These are phyloP conservation scores for Paramyrothecium roridum DNA, from an alignment of 2,329 filamentous ascomycete species.

Conservation along the genomic window DNA sequence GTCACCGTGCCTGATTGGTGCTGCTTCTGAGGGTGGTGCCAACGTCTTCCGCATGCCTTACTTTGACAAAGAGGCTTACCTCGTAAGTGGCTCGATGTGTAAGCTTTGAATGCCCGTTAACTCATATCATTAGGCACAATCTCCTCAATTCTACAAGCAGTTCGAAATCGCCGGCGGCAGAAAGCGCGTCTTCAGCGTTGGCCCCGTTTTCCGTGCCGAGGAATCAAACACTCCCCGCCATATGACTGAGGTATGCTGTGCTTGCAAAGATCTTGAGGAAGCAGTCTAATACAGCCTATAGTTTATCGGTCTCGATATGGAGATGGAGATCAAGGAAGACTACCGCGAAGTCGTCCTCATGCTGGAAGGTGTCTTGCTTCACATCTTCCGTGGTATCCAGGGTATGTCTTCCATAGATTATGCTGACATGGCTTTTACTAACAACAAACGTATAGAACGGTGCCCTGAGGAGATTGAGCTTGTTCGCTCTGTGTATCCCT, in stretches of 20 bases:
- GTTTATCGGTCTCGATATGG: constrained; percentile 85
- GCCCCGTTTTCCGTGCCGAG: constrained; percentile 82
- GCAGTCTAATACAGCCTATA: constrained; percentile 17
- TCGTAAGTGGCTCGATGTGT: constrained; percentile 27
- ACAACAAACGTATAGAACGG: constrained; percentile 33
- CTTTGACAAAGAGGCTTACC: constrained; percentile 78
- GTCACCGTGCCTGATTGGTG: constrained; percentile 83
- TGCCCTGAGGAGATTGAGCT: constrained; percentile 71
- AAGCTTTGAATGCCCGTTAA: background rate
- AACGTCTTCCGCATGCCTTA: constrained; percentile 91
- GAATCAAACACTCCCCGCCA: constrained; percentile 81
- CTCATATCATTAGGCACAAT: constrained; percentile 52
- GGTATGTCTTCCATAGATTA: constrained; percentile 12
- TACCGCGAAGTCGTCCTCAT: constrained; percentile 73
- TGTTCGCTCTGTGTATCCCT: constrained; percentile 71
- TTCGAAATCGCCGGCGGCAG: constrained; percentile 77
- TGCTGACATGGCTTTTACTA: background rate
- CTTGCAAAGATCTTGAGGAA: background rate
- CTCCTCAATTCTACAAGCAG: constrained; percentile 85
- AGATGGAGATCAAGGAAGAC: constrained; percentile 79
- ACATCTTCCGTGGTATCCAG: constrained; percentile 75
- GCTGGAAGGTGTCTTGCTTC: constrained; percentile 70
- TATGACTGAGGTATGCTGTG: constrained; percentile 64
- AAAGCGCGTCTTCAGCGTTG: constrained; percentile 74
- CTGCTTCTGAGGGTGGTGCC: constrained; percentile 87